These are phyloP conservation scores for Wickerhamiella siamensis DNA, from an alignment of 805 yeast species.

Conservation along the genomic window DNA sequence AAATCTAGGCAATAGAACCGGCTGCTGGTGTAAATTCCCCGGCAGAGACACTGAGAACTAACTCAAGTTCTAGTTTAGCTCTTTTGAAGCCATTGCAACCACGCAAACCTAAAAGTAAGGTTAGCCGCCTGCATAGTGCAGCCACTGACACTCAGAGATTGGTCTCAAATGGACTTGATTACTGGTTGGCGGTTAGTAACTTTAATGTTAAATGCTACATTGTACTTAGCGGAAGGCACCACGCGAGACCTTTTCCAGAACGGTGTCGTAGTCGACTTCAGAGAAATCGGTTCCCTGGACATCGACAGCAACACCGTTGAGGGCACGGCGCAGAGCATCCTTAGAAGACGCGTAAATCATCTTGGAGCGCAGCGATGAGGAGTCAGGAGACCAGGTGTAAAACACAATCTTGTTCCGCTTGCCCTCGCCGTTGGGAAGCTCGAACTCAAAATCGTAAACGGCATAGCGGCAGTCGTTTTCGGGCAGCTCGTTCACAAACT, in stretches of 20 bases:
- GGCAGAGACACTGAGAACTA: too few relatives aligned
- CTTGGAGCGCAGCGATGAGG: conserved; percentile 84
- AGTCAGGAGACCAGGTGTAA: conserved; percentile 94
- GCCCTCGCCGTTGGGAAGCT: conserved; percentile 80
- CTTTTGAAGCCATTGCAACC: too few relatives aligned
- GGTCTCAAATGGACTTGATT: too few relatives aligned
- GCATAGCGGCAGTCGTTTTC: conserved; percentile 96
- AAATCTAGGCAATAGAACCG: too few relatives aligned
- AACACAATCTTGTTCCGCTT: conserved; percentile 66
- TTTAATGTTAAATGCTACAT: too few relatives aligned
- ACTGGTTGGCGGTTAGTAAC: too few relatives aligned
- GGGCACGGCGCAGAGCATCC: conserved; percentile 93
- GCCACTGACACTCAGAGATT: too few relatives aligned
- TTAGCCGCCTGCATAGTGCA: too few relatives aligned
- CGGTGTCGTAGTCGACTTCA: conserved; percentile 90
- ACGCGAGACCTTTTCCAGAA: conserved; percentile 76
- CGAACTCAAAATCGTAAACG: conserved; percentile 92
- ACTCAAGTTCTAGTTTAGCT: too few relatives aligned
- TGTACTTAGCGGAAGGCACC: conserved; percentile 39
- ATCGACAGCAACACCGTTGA: conserved; percentile 88
- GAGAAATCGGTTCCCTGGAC: conserved; percentile 96
- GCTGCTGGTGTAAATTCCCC: too few relatives aligned
- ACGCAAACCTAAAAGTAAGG: too few relatives aligned
- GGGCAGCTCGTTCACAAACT: conserved; percentile 76
- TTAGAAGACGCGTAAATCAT: conserved; percentile 98